Percentiles rank a stretch among this genome's conserved stretches.
Conservation (phyloP, 129 eudicot genomes). For the Flaveria ramosissima region DNA sequence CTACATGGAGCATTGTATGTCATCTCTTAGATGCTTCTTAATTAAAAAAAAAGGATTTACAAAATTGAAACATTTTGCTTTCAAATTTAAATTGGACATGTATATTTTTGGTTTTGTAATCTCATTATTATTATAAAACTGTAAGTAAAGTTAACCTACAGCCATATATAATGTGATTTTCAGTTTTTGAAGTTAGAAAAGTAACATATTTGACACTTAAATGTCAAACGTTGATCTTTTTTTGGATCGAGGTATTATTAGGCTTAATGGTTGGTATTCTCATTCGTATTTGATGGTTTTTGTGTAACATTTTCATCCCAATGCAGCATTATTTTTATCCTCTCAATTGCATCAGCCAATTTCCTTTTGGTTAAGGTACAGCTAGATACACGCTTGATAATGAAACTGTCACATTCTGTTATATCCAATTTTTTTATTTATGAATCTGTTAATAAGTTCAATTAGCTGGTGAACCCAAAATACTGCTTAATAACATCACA, state of each 20-base stretch:
- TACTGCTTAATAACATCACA: not conserved
- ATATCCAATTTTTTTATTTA: not conserved
- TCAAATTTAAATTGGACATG: not conserved
- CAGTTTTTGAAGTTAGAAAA: not conserved
- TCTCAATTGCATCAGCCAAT: constrained; percentile 74
- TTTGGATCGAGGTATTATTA: not conserved
- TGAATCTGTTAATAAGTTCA: not conserved
- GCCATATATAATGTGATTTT: not conserved
- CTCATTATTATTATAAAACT: not conserved
- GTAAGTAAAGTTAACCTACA: not conserved
- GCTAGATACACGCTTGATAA: not conserved
- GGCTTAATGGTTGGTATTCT: constrained; percentile 11
- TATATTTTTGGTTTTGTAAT: constrained; percentile 2
- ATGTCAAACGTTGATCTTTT: not conserved
- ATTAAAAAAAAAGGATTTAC: not conserved
- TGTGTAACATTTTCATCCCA: constrained; percentile 34
- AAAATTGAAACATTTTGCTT: not conserved
- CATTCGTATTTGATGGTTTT: constrained; percentile 18
- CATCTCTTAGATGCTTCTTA: constrained; percentile 2
- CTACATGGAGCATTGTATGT: constrained; percentile 95
- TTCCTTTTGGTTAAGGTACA: constrained; percentile 81
- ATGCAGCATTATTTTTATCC: constrained; percentile 71
- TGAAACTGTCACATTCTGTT: not conserved
- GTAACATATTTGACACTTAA: constrained; percentile 9
- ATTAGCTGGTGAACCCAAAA: not conserved